Evolutionary conservation across 179 eudicot species (phyloP).

Genomic region (Spergularia azorica): DNA sequence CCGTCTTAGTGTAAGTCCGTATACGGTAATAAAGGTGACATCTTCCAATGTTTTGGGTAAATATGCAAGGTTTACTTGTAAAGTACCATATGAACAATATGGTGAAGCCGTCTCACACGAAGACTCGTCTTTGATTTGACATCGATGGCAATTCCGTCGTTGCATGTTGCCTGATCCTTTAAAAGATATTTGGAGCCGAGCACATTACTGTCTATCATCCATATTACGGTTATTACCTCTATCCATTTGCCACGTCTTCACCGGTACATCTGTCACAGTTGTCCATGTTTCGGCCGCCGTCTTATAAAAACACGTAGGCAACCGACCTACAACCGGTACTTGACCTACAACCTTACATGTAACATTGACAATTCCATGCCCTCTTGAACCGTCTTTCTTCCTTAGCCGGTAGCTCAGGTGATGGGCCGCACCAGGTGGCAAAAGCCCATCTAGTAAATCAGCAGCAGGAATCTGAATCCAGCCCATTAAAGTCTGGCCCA

Average conservation of each 20-base stretch:
- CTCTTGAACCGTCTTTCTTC: conserved; percentile 46
- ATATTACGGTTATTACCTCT: neutral
- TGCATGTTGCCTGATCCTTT: too few species aligned
- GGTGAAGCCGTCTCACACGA: too few species aligned
- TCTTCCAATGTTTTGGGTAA: too few species aligned
- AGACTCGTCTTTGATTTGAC: too few species aligned
- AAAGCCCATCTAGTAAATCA: conserved; percentile 36
- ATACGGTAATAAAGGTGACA: too few species aligned
- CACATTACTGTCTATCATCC: too few species aligned
- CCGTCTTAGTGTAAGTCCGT: too few species aligned
- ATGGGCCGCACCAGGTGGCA: conserved; percentile 33
- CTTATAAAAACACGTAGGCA: neutral
- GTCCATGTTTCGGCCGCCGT: conserved; percentile 16
- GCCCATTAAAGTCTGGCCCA: conserved; percentile 40
- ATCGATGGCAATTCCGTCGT: too few species aligned
- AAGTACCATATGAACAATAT: too few species aligned
- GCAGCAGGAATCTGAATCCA: conserved; percentile 50
- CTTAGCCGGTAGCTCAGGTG: conserved; percentile 50
- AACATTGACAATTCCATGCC: conserved; percentile 47
- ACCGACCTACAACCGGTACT: conserved; percentile 13
- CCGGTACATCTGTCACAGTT: conserved; percentile 24
- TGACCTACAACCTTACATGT: conserved; percentile 36
- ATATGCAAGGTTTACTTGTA: too few species aligned
- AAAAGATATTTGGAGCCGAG: too few species aligned
- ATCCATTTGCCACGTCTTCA: conserved; percentile 8